These are phyloP conservation scores for Closterium sp. DNA, from an alignment of 139 green algal genomes.

Conservation along the genomic window DNA sequence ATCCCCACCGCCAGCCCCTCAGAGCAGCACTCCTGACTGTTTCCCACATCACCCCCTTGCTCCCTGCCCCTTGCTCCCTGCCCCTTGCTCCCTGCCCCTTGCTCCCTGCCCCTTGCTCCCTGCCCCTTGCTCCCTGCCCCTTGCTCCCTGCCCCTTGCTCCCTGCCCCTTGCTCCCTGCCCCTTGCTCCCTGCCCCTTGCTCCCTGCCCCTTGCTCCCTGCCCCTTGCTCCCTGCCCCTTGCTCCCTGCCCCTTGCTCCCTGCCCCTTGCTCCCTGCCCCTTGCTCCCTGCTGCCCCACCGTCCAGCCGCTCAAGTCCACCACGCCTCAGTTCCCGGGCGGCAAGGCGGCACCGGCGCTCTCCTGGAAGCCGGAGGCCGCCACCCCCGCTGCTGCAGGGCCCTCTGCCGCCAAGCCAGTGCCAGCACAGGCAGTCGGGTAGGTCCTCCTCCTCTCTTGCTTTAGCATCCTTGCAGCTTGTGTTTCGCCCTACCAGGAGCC, in stretches of 20 bases:
- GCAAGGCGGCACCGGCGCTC: background rate
- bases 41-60: background rate
- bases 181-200: background rate
- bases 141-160: background rate
- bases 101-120: background rate
- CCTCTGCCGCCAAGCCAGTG: background rate
- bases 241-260: background rate
- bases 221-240: background rate
- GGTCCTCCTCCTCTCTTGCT: background rate
- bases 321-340: background rate
- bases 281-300: background rate
- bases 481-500: too few species aligned
- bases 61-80: background rate
- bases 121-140: background rate
- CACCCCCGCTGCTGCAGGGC: background rate
- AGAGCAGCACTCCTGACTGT: background rate
- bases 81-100: background rate
- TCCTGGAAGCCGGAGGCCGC: slow-evolving; percentile 13
- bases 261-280: background rate
- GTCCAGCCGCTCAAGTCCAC: slow-evolving; percentile 15
- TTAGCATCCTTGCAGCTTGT: background rate
- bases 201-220: background rate
- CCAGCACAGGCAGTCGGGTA: background rate
- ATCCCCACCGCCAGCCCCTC: background rate
- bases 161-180: background rate